Evolutionary conservation across 805 yeast genomes (phyloP), one percentile per base, ranked within the genome.

Genomic region (Candida germanica): DNA sequence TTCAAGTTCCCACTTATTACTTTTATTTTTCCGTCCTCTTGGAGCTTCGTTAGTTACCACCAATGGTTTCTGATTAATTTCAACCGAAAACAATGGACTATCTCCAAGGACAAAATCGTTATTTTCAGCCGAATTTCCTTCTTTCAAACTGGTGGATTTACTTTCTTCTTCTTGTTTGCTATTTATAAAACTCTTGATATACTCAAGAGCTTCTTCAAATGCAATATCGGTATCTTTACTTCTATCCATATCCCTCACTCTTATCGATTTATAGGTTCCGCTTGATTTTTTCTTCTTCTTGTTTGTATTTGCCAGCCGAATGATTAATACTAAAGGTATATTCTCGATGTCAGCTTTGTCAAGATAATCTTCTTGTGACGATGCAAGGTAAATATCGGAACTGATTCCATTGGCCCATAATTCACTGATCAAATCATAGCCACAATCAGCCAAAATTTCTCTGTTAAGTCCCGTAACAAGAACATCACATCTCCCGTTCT

Each of bases 1-100:
- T 41, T 87, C 95, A 27, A 78, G 58, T 12, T 79, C 78, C 87
- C 83, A 85, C 48, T 75, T 79, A 43, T 86, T 94, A 52, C 77
- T 78, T 51, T 81, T 82, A 41, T 78, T 77, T 54, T 83, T 85
- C 33, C 83, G 77, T 14, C 93, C 83, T 56, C 83, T 75, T 3
- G 87, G 86, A 1, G 93, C 89, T 48, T 85, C 87, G 49, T 87
- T 87, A 1, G 87, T 76, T 2, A 91, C 82, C 33, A 80, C 74
- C 0, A 73, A 61, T 7, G 83, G 81, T 35, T 76, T 79, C 46
- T 81, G 87, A 26, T 68, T 47, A 11, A 58, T 50, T 31, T 58
- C 62, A 2, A 56, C 50, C n/a, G 54, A 53, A 37, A 56, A 59
- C 17, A 59, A 42, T 2, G 64, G 65, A 25, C 58, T 44, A 20